These are phyloP conservation scores for Moricandia moricandioides DNA, from an alignment of 345 rosid species.

Conservation along the genomic window DNA sequence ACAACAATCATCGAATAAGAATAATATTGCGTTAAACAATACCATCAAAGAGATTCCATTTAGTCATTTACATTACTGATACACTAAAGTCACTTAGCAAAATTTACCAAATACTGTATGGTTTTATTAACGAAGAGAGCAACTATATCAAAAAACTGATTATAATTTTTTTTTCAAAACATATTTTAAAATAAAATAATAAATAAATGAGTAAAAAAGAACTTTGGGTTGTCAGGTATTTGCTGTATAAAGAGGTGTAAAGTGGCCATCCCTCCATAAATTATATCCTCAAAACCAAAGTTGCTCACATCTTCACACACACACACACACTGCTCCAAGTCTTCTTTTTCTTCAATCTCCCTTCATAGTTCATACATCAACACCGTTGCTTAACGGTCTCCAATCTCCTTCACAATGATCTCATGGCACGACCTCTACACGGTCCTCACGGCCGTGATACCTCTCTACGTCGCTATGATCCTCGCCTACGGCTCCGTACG, in stretches of 20 bases:
- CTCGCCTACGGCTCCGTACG: slow-evolving; percentile 96
- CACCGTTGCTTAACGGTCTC: slow-evolving; percentile 38
- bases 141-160: not conserved
- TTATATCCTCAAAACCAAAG: slow-evolving; percentile 33
- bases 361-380: not conserved
- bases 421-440: slow-evolving; percentile 73
- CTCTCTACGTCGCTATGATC: slow-evolving; percentile 95
- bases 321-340: slow-evolving; percentile 31
- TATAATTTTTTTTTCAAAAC: not conserved
- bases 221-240: slow-evolving; percentile 26
- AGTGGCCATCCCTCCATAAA: slow-evolving; percentile 31
- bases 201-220: not conserved
- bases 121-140: not conserved
- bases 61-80: not conserved
- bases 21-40: not conserved
- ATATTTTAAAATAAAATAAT: not conserved
- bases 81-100: not conserved
- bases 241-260: slow-evolving; percentile 43
- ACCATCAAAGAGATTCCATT: not conserved
- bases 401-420: slow-evolving; percentile 46
- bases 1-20: not conserved
- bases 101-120: not conserved
- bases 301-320: slow-evolving; percentile 30
- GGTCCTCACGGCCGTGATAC: slow-evolving; percentile 85
- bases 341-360: slow-evolving; percentile 14